Conservation (phyloP, 129 eudicot species). For the Lonicera japonica region DNA sequence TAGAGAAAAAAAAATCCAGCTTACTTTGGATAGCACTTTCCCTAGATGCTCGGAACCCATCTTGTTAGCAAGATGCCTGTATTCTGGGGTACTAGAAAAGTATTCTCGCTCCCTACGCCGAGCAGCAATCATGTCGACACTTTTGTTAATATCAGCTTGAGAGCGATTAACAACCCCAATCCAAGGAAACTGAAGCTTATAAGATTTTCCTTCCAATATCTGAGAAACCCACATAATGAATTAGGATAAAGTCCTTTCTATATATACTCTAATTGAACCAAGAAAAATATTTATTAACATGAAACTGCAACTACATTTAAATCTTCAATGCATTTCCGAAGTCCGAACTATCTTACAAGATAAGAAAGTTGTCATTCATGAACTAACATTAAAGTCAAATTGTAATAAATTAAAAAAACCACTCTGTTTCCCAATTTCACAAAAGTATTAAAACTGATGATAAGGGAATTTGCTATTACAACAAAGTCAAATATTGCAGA, state of each 20-base stretch:
- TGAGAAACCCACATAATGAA: constrained; percentile 17
- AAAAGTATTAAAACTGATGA: background rate
- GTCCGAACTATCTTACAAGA: too few species aligned
- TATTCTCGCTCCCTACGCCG: constrained; percentile 77
- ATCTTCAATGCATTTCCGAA: background rate
- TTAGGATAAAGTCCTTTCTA: background rate
- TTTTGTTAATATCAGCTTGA: constrained; percentile 83
- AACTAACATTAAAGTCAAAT: too few species aligned
- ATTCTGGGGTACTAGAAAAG: constrained; percentile 60
- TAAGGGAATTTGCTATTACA: background rate
- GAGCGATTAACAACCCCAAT: constrained; percentile 97
- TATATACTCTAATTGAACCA: background rate
- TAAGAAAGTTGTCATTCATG: too few species aligned
- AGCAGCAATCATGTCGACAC: constrained; percentile 88
- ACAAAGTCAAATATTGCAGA: too few species aligned
- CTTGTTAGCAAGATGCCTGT: constrained; percentile 68
- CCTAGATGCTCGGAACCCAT: constrained; percentile 97
- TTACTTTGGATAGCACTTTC: constrained; percentile 74
- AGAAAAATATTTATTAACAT: background rate
- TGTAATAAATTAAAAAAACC: too few species aligned
- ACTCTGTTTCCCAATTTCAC: background rate
- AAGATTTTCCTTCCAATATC: constrained; percentile 87
- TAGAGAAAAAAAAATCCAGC: background rate
- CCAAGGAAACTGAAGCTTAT: constrained; percentile 89
- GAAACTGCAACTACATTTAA: background rate